Conservation (phyloP, 1,284 basidiomycete genomes). For the Tylopilus orsonianus region DNA sequence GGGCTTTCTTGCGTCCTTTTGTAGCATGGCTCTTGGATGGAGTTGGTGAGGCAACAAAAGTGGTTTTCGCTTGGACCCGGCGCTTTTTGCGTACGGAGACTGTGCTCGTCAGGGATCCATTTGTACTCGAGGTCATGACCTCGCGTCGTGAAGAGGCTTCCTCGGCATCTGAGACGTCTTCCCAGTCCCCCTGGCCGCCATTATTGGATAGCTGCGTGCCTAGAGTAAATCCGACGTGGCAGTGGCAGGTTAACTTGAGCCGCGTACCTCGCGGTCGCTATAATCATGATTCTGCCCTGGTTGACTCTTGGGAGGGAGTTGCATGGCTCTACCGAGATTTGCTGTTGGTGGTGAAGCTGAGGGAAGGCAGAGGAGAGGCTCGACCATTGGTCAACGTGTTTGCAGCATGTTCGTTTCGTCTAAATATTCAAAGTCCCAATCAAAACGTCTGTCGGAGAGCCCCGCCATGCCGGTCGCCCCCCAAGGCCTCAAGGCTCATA, state of each 20-base stretch:
- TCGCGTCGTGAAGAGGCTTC: slow-evolving; percentile 8
- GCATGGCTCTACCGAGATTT: slow-evolving; percentile 1
- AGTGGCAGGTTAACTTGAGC: neutral
- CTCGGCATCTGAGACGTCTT: slow-evolving; percentile 26
- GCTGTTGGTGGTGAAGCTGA: neutral
- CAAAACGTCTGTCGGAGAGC: too few species aligned
- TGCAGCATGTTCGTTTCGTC: neutral
- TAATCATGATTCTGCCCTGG: neutral
- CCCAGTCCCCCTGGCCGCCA: slow-evolving; percentile 22
- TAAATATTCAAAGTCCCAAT: neutral
- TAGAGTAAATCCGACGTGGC: neutral
- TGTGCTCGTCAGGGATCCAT: slow-evolving; percentile 9
- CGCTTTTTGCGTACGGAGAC: slow-evolving; percentile 21
- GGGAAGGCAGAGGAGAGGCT: neutral
- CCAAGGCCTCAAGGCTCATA: too few species aligned
- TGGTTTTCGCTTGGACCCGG: slow-evolving; percentile 18
- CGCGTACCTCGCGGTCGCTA: slow-evolving; percentile 12
- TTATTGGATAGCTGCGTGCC: slow-evolving; percentile 10
- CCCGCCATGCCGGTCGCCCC: too few species aligned
- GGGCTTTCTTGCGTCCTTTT: slow-evolving; percentile 19
- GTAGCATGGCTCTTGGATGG: slow-evolving; percentile 3
- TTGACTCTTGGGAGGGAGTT: neutral
- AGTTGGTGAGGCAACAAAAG: slow-evolving; percentile 10
- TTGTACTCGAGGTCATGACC: slow-evolving; percentile 2
- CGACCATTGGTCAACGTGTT: neutral